These are phyloP conservation scores for Pezicula radicicola DNA, from an alignment of 2,329 filamentous ascomycete genomes.

Conservation along the genomic window DNA sequence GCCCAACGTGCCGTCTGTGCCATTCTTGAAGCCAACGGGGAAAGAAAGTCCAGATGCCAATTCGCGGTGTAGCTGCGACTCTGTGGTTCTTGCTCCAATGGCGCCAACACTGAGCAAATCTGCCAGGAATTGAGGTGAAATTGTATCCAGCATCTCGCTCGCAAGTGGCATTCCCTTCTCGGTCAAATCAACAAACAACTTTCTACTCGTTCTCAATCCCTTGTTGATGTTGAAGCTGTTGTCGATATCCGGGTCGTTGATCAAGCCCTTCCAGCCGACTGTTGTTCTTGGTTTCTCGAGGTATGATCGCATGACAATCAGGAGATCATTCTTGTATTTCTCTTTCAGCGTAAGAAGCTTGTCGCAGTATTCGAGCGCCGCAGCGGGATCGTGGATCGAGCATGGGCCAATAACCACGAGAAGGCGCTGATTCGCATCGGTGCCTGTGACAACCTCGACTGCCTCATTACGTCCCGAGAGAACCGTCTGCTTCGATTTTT, in stretches of 20 bases:
- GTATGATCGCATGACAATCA: slow-evolving; percentile 97
- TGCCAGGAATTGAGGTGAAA: slow-evolving; percentile 93
- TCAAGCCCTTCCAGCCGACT: slow-evolving; percentile 97
- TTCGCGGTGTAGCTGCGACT: slow-evolving; percentile 93
- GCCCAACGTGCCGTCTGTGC: slow-evolving; percentile 84
- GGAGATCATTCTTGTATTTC: slow-evolving; percentile 83
- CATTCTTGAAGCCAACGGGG: slow-evolving; percentile 99
- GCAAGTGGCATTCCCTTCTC: slow-evolving; percentile 92
- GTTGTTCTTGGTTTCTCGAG: slow-evolving; percentile 98
- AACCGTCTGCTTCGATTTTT: slow-evolving; percentile 47
- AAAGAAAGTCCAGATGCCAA: slow-evolving; percentile 91
- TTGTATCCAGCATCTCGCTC: slow-evolving; percentile 97
- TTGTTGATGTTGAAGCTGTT: slow-evolving; percentile 99
- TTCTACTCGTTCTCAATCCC: slow-evolving; percentile 78
- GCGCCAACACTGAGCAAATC: slow-evolving; percentile 90
- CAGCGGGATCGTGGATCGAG: slow-evolving; percentile 92
- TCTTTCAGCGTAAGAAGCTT: slow-evolving; percentile 76
- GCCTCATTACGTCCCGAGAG: slow-evolving; percentile 60
- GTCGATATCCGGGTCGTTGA: slow-evolving; percentile 98
- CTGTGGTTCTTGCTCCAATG: slow-evolving; percentile 92
- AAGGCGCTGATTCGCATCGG: slow-evolving; percentile 53
- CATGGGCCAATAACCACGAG: slow-evolving; percentile 90
- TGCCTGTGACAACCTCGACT: slow-evolving; percentile 66
- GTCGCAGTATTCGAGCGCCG: slow-evolving; percentile 91
- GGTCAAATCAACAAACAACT: slow-evolving; percentile 92